Conservation (phyloP, 2,329 filamentous ascomycete genomes). For the Clarireedia homoeocarpa region DNA sequence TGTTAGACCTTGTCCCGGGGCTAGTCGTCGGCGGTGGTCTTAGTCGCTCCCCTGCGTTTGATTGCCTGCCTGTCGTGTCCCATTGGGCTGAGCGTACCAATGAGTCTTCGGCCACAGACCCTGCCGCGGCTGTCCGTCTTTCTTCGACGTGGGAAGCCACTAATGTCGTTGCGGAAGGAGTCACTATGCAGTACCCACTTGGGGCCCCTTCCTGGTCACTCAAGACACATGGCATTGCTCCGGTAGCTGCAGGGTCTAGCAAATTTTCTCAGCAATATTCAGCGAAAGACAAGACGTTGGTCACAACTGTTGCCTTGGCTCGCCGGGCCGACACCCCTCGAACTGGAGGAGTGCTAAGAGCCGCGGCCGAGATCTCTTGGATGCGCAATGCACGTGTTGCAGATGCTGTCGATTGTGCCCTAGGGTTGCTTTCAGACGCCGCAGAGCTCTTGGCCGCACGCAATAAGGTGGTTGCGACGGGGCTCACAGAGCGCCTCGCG, state of each 20-base stretch:
- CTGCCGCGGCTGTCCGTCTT: not conserved
- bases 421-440: not conserved
- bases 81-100: not conserved
- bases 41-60: conserved; percentile 1
- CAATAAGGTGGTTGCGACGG: not conserved
- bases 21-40: not conserved
- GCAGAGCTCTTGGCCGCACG: not conserved
- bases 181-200: not conserved
- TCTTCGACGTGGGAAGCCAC: not conserved
- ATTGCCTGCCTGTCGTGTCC: not conserved
- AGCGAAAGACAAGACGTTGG: not conserved
- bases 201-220: not conserved
- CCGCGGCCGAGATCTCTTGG: not conserved
- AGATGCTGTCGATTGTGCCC: not conserved
- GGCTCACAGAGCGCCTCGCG: not conserved
- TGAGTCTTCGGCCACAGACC: not conserved
- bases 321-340: not conserved
- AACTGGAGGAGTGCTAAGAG: not conserved
- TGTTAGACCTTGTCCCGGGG: not conserved
- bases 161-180: not conserved
- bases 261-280: not conserved
- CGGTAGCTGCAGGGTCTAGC: not conserved
- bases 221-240: not conserved
- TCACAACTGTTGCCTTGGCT: not conserved
- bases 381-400: not conserved